Conservation (phyloP, 2,329 filamentous ascomycete species). For the Colletotrichum ledebouriae region DNA sequence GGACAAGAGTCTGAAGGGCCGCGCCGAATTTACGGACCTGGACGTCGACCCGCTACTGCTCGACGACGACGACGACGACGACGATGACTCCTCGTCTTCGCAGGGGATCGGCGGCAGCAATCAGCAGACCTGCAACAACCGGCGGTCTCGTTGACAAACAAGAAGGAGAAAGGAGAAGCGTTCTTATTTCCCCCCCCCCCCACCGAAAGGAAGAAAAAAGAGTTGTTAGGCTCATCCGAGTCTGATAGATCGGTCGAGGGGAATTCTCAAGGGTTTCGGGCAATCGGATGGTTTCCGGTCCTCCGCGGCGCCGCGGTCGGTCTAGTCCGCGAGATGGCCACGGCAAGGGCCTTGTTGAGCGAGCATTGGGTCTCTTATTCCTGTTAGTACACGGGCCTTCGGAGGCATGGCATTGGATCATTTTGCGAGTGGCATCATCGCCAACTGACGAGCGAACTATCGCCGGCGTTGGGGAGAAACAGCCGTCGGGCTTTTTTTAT, state of each 20-base stretch:
- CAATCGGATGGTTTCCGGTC: slow-evolving; percentile 28
- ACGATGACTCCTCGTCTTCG: slow-evolving; percentile 12
- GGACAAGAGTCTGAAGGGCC: slow-evolving; percentile 40
- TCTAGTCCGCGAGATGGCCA: slow-evolving; percentile 21
- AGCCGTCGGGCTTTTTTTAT: neutral
- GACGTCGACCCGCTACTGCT: slow-evolving; percentile 36
- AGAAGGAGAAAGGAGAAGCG: neutral
- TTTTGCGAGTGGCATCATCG: neutral
- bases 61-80: slow-evolving; percentile 21
- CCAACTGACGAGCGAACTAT: slow-evolving; percentile 6
- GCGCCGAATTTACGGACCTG: slow-evolving; percentile 36
- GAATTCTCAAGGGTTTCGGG: slow-evolving; percentile 10
- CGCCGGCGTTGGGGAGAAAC: too few relatives aligned
- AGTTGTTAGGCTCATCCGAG: neutral
- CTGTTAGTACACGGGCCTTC: neutral
- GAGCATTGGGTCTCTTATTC: neutral
- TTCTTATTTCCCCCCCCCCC: too few relatives aligned
- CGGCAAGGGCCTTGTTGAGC: neutral
- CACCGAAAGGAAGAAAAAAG: too few relatives aligned
- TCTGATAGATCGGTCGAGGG: slow-evolving; percentile 22
- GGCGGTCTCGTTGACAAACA: neutral
- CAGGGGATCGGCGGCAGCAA: slow-evolving; percentile 10
- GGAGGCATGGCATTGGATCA: slow-evolving; percentile 26
- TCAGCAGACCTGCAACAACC: neutral
- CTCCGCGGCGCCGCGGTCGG: slow-evolving; percentile 4